Conservation (phyloP, 1,284 basidiomycete species). For the Filobasidium uniguttulatum region DNA sequence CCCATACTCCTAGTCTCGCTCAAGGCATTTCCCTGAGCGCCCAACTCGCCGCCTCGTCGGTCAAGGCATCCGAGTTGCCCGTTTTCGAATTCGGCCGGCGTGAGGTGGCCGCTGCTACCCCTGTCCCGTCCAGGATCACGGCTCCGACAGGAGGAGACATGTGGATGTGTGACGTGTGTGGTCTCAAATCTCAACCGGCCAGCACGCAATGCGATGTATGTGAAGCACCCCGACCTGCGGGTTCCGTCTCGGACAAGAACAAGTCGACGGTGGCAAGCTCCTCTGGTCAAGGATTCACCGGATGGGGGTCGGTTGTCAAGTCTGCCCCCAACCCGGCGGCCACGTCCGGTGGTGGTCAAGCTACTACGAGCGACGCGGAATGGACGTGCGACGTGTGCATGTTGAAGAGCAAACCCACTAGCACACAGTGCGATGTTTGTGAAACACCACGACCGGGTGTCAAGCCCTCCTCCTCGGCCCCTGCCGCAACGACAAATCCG, state of each 20-base stretch:
- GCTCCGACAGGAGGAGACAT: neutral
- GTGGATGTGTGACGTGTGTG: conserved; percentile 10
- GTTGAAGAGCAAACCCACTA: conserved; percentile 6
- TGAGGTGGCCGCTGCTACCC: neutral
- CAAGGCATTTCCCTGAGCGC: neutral
- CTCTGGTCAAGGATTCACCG: conserved; percentile 3
- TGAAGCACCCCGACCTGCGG: conserved; percentile 4
- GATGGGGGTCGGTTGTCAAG: conserved; percentile 2
- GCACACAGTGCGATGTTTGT: conserved; percentile 8
- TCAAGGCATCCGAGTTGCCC: neutral
- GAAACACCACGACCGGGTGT: conserved; percentile 3
- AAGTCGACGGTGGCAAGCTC: neutral
- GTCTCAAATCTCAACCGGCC: conserved; percentile 1
- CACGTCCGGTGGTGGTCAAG: too few species aligned
- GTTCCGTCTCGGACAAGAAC: too few species aligned
- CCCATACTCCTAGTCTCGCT: conserved; percentile 6
- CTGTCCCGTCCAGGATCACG: conserved; percentile 7
- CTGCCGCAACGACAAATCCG: too few species aligned
- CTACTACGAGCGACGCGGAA: too few species aligned
- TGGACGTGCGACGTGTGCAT: conserved; percentile 4
- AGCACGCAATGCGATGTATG: conserved; percentile 14
- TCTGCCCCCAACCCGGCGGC: neutral
- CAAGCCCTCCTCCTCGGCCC: too few species aligned
- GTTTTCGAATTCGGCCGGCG: neutral
- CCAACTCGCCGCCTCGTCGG: conserved; percentile 3